A percentile compares a stretch with the other conserved stretches of the same genome.
phyloP scores from a whole-genome alignment of 2,329 filamentous ascomycete species.

The Pseudocercospora ulei region DNA sequence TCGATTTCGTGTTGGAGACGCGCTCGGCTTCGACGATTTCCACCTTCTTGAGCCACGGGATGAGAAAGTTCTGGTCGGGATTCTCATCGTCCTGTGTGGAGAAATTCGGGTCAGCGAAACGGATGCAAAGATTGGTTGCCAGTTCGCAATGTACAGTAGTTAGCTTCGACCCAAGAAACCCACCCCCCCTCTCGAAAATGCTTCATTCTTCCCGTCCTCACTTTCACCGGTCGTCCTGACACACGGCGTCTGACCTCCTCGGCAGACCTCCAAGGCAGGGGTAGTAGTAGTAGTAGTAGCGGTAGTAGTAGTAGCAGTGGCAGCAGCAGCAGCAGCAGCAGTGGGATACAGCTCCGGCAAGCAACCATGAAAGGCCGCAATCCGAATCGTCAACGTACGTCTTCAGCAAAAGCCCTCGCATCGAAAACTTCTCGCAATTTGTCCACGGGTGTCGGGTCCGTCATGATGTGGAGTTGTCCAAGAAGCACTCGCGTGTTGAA shows the following conservation, averaged over 20 bases:
- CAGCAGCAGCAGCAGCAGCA: too few relatives aligned
- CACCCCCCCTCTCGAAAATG: not conserved
- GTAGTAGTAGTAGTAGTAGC: not conserved
- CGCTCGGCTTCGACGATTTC: conserved; percentile 20
- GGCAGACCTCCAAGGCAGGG: not conserved
- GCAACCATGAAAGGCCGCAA: not conserved
- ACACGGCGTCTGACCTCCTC: not conserved
- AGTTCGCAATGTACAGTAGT: not conserved
- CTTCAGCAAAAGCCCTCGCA: conserved; percentile 15
- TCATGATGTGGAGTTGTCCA: too few relatives aligned
- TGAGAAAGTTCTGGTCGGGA: conserved; percentile 17
- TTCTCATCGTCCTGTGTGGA: conserved; percentile 12
- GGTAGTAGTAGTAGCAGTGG: not conserved
- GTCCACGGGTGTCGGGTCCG: conserved; percentile 8
- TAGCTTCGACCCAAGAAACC: not conserved
- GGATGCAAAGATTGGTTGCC: not conserved
- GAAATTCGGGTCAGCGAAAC: conserved; percentile 3
- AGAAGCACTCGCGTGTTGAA: too few relatives aligned
- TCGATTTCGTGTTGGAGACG: conserved; percentile 13
- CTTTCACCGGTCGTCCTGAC: not conserved
- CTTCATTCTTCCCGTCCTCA: not conserved
- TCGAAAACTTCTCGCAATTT: conserved; percentile 15
- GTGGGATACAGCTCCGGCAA: too few relatives aligned
- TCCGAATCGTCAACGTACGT: conserved; percentile 10
- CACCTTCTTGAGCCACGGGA: conserved; percentile 19